Percentiles rank a stretch among this genome's conserved stretches.
phyloP scores from a whole-genome alignment of 169 alveolate genomes.

The Neospora caninum region DNA sequence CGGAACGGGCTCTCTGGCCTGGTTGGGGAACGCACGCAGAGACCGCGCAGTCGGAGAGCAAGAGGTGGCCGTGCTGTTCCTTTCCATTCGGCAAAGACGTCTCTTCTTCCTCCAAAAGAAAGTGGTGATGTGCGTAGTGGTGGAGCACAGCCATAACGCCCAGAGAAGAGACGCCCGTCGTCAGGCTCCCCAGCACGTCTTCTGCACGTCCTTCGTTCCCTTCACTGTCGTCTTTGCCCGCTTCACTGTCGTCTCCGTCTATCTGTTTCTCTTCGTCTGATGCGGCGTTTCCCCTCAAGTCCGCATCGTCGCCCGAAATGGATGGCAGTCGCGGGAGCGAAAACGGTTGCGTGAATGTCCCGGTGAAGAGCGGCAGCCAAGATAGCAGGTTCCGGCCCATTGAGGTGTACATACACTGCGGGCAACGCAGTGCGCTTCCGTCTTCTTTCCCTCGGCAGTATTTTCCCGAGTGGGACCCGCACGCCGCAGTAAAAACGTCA shows the following conservation, averaged over 20 bases:
- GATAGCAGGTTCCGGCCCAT: neutral
- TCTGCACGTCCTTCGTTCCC: neutral
- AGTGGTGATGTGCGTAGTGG: constrained; percentile 3
- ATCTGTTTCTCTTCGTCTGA: neutral
- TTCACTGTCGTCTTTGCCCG: neutral
- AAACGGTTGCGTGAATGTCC: neutral
- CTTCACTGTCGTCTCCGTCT: neutral
- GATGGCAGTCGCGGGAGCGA: neutral
- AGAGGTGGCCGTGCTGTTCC: no score
- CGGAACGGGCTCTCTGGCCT: no score
- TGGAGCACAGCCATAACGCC: constrained; percentile 13
- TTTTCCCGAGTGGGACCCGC: neutral
- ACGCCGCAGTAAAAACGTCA: neutral
- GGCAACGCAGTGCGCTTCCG: neutral
- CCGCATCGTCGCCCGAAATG: neutral
- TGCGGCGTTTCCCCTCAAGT: neutral
- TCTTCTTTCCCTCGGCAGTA: neutral
- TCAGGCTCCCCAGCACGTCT: neutral
- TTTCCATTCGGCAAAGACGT: no score
- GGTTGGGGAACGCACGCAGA: no score
- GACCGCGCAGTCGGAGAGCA: no score
- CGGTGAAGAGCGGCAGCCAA: constrained; percentile 9
- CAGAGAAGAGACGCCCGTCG: constrained; percentile 23
- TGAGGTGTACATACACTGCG: neutral
- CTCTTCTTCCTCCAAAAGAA: neutral